These are phyloP conservation scores for Stellera chamaejasme DNA, from an alignment of 345 rosid genomes.

Conservation along the genomic window DNA sequence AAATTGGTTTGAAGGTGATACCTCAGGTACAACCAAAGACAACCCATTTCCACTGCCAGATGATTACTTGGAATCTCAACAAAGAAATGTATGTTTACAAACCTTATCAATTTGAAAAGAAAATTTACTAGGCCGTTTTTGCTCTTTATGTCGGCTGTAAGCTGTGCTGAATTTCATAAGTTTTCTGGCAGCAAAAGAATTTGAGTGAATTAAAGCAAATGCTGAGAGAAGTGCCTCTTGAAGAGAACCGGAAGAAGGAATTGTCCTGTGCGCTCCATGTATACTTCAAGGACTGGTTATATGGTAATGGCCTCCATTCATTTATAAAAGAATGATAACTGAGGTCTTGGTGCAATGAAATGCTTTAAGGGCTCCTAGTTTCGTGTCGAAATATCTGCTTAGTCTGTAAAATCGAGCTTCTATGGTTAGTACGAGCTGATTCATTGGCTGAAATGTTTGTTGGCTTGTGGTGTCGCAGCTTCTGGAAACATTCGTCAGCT, in stretches of 20 bases:
- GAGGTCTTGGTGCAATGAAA: neutral
- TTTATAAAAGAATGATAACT: too few relatives aligned
- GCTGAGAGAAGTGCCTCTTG: constrained; percentile 68
- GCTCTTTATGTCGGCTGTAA: constrained; percentile 2
- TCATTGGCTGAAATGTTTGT: too few relatives aligned
- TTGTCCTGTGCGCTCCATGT: constrained; percentile 81
- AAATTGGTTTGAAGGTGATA: constrained; percentile 76
- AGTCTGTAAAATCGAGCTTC: too few relatives aligned
- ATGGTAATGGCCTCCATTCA: constrained; percentile 40
- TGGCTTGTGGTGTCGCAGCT: constrained; percentile 36
- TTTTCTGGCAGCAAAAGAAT: constrained; percentile 50
- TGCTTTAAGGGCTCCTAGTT: neutral
- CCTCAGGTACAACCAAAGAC: constrained; percentile 59
- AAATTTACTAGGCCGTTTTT: neutral
- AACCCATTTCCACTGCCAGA: constrained; percentile 88
- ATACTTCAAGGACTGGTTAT: constrained; percentile 94
- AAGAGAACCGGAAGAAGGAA: constrained; percentile 84
- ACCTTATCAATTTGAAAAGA: constrained; percentile 8
- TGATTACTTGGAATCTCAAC: constrained; percentile 57
- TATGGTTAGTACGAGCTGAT: too few relatives aligned
- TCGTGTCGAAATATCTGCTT: too few relatives aligned
- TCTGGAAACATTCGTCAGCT: constrained; percentile 97
- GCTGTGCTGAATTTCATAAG: neutral
- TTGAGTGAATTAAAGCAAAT: constrained; percentile 68
- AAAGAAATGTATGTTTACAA: constrained; percentile 56